Conservation (phyloP, 352 stramenopile species). For the Phytopythium montanum region DNA sequence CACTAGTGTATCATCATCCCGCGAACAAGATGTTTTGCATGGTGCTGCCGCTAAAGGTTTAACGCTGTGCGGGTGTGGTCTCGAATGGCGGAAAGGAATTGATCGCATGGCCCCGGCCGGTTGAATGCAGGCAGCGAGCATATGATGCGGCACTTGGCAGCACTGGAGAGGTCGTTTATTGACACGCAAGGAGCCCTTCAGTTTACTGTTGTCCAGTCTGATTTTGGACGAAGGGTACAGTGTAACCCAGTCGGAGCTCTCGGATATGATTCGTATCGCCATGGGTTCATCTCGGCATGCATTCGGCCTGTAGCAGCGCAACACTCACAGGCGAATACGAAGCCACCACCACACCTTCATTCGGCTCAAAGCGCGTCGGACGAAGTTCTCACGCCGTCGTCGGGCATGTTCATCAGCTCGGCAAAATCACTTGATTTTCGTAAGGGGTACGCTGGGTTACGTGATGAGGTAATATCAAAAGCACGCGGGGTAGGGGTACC, state of each 20-base stretch:
- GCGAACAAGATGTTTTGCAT: not conserved
- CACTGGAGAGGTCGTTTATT: not conserved
- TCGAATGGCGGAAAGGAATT: not conserved
- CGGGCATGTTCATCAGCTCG: not conserved
- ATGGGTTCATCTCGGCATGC: too few relatives aligned
- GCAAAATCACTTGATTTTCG: not conserved
- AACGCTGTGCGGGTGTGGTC: not conserved
- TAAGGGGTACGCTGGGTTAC: not conserved
- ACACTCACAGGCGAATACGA: too few relatives aligned
- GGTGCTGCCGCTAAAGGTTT: not conserved
- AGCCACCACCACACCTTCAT: not conserved
- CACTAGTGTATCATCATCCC: not conserved
- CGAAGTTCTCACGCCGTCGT: conserved; percentile 1
- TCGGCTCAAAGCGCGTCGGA: not conserved
- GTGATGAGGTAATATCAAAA: not conserved
- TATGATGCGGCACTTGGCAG: too few relatives aligned
- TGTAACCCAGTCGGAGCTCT: too few relatives aligned
- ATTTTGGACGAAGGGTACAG: too few relatives aligned
- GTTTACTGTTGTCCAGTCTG: too few relatives aligned
- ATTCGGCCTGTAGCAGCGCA: too few relatives aligned
- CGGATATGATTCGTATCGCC: too few relatives aligned
- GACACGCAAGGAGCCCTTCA: not conserved
- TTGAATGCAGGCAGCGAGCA: not conserved
- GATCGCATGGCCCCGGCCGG: too few relatives aligned
- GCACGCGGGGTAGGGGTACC: too few relatives aligned